A percentile compares a stretch with the other conserved stretches of the same genome.
These are phyloP conservation scores for Spinacia oleracea DNA, from an alignment of 179 eudicot genomes.

Conservation along the genomic window DNA sequence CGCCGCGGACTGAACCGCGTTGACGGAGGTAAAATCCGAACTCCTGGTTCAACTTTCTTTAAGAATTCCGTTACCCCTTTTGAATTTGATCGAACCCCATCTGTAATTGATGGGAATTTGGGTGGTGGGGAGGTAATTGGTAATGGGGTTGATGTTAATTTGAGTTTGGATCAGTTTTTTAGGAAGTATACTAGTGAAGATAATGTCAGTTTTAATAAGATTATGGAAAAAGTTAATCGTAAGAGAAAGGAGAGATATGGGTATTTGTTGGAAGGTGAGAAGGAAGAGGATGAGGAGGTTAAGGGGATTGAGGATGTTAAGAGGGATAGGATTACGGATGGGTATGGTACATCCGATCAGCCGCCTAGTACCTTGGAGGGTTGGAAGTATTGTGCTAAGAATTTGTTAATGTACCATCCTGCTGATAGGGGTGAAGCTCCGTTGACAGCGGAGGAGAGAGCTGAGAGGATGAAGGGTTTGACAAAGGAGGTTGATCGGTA, in stretches of 20 bases:
- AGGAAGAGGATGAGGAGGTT: conserved; percentile 50
- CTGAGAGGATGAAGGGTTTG: conserved; percentile 61
- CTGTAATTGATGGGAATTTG: conserved; percentile 26
- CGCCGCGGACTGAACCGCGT: conserved; percentile 28
- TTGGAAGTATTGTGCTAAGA: conserved; percentile 78
- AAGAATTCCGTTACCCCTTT: conserved; percentile 48
- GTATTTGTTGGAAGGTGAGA: conserved; percentile 68
- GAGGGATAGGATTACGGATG: conserved; percentile 76
- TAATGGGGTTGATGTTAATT: conserved; percentile 39
- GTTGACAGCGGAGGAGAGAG: conserved; percentile 67
- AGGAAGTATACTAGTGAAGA: conserved; percentile 90
- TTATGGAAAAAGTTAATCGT: conserved; percentile 76
- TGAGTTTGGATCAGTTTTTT: conserved; percentile 69
- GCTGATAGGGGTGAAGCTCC: conserved; percentile 75
- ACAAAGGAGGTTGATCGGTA: conserved; percentile 71
- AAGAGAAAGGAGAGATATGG: conserved; percentile 74
- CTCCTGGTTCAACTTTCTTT: conserved; percentile 69
- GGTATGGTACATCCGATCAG: conserved; percentile 84
- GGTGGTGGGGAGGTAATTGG: conserved; percentile 14
- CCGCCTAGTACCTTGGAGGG: conserved; percentile 69
- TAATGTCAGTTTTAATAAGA: conserved; percentile 69
- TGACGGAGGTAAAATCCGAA: conserved; percentile 45
- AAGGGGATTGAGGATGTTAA: conserved; percentile 61
- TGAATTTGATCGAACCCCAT: conserved; percentile 45
- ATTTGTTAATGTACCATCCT: conserved; percentile 90